Evolutionary conservation across 2,329 filamentous ascomycete genomes (phyloP), one percentile per base, ranked within the genome.

Genomic region (Lecanicillium sp.): DNA sequence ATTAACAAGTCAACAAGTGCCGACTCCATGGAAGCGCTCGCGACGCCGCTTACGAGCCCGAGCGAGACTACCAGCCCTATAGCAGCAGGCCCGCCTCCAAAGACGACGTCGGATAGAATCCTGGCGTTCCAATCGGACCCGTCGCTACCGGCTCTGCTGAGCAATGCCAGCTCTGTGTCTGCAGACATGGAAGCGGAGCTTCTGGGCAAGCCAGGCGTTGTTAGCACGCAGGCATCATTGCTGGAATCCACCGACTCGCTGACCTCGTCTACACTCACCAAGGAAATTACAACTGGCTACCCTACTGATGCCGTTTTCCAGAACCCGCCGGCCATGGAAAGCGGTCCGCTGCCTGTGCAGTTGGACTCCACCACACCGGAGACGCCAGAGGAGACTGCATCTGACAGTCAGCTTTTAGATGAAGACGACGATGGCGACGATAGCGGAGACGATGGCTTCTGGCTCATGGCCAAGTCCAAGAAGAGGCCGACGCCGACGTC

Each of bases 81-180:
- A 5, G 66, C 63, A 15, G 58, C 62, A 3, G 61, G 61, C 31
- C 54, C 54, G 6, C 56, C 61, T 4, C 58, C 58, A 17, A 65
- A 65, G 43, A 61, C 59, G n/a, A 53, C 61, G 1, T 62, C 66
- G 4, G 69, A 71, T 5, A 62, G 67, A 8, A 70, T 72, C 48
- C 50, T 71, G 13, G 64, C 62, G 3, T 80, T 79, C 53, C 74
- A 74, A 40, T 81, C 77, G 3, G 77, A 81, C 37, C 77, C 77
- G 0, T 82, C 78, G 5, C 58, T 82, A 3, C 78, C 78, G 10
- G 77, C 77, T 6, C 60, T 81, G 7, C 63, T 81, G 10, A 81
- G 77, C 41, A 74, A 77, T 10, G 74, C 77, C 8, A 80, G 77
- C 50, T 82, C 78, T 3, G 69, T 81, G 9, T 81, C 76, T 12